Conservation (phyloP, 306 rosid species). For the Prunus padus region DNA sequence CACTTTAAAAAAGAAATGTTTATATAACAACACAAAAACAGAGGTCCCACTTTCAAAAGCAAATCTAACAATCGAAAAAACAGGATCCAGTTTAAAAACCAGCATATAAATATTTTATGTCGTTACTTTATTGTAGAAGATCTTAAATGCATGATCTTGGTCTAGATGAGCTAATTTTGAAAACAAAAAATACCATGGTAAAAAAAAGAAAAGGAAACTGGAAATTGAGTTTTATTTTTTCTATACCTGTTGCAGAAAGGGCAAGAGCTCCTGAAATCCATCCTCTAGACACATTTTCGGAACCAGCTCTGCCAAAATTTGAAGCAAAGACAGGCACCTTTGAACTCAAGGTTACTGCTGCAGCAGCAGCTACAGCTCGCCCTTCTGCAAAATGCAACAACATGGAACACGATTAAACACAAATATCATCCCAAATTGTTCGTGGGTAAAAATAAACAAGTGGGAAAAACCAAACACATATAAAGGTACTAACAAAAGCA, state of each 20-base stretch:
- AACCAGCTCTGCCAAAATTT: conserved; percentile 39
- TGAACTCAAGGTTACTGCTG: conserved; percentile 49
- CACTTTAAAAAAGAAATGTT: not conserved
- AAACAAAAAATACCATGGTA: not conserved
- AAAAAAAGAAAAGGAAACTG: not conserved
- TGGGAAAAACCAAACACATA: not conserved
- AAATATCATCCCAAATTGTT: not conserved
- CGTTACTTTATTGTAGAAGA: not conserved
- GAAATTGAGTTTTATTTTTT: not conserved
- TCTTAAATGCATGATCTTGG: not conserved
- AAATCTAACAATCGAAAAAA: not conserved
- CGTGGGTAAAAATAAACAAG: not conserved
- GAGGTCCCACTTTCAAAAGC: not conserved
- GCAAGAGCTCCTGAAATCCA: conserved; percentile 82
- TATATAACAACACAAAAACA: not conserved
- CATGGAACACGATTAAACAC: not conserved
- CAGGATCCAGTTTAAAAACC: not conserved
- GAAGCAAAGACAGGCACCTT: conserved; percentile 49
- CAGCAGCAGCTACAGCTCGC: conserved; percentile 60
- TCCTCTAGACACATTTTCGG: conserved; percentile 42
- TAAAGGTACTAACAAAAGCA: not conserved
- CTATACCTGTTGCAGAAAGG: conserved; percentile 76
- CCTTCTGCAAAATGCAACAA: conserved; percentile 57
- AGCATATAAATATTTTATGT: not conserved
- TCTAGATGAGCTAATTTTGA: not conserved